Base-by-base conservation (phyloP, 257 asterid genomes). In the Solanum rostratum region DNA sequence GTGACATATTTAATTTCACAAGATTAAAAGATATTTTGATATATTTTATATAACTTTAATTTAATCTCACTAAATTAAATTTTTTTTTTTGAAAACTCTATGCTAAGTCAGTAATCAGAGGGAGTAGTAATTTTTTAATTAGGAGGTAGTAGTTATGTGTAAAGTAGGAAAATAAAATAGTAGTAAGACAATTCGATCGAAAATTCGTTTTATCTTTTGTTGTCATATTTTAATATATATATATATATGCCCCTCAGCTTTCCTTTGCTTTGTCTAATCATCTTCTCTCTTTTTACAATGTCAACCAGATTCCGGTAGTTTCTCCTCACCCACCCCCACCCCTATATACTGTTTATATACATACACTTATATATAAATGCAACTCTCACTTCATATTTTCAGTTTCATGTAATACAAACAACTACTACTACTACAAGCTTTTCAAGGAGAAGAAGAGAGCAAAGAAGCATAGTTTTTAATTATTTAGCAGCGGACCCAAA, bases 241-340 rank as follows among this genome's bases (percentile, higher is more conserved):
- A n/a, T n/a, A n/a, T 33, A 57, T 57, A 79, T 79, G 74, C 79
- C 27, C 22, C 9, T 78, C 29, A 57, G n/a, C 82, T 24, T 57
- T 4, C 63, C 83, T 66, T 85, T 53, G 86, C 46, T 53, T 88
- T 57, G 85, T 88, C 83, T 87, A 88, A 80, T 81, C 87, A 88
- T 85, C 50, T 78, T 54, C 59, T 39, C 37, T 62, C 24, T 74
- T 59, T 65, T 55, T 83, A 81, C 86, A 87, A 76, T 49, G 97
- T 93, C 94, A 92, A 91, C 90, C 91, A 81, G 82, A 91, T 87
- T 88, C 89, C 71, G 13, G 73, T 85, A 90, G 88, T 85, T 90
- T 46, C 84, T 85, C 53, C 43, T 82, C 89, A 27, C 90, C 57
- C 19, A 57, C 63, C 81, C 74, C 88, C 84, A 87, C 50, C 66